Percentiles rank a stretch among this genome's conserved stretches.
These are phyloP conservation scores for Mycena polygramma DNA, from an alignment of 768 basidiomycete species.

Conservation along the genomic window DNA sequence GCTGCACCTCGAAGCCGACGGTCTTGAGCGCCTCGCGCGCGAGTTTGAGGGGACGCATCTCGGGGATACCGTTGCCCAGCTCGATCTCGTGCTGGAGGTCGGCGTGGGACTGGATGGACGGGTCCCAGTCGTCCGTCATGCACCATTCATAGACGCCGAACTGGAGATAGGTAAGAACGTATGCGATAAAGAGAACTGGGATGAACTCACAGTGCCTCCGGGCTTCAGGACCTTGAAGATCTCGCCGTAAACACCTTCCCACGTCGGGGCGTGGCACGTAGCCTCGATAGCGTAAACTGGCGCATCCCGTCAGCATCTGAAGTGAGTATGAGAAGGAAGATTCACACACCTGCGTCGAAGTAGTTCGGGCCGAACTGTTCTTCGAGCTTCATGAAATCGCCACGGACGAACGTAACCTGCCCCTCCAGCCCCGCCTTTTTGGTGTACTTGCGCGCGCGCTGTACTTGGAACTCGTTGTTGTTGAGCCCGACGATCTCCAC, in stretches of 20 bases:
- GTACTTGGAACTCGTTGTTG: constrained; percentile 97
- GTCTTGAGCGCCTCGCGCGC: constrained; percentile 83
- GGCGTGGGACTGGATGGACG: constrained; percentile 88
- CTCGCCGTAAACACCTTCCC: constrained; percentile 95
- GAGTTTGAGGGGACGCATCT: constrained; percentile 86
- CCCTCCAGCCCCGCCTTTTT: constrained; percentile 78
- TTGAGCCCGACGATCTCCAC: constrained; percentile 88
- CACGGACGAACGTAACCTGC: constrained; percentile 88
- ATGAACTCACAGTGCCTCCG: constrained; percentile 84
- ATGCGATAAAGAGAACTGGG: not conserved
- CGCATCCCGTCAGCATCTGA: constrained; percentile 1
- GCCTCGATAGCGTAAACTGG: constrained; percentile 97
- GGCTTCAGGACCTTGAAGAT: constrained; percentile 96
- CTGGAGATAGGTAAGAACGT: constrained; percentile 55
- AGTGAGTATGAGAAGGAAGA: not conserved
- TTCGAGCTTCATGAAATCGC: constrained; percentile 95
- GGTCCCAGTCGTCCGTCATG: constrained; percentile 97
- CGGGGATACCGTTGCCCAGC: constrained; percentile 96
- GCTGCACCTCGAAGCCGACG: constrained; percentile 90
- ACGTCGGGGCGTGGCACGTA: constrained; percentile 95
- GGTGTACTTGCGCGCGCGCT: constrained; percentile 87
- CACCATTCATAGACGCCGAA: constrained; percentile 99
- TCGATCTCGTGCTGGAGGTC: constrained; percentile 92
- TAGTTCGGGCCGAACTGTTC: constrained; percentile 93
- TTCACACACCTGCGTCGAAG: constrained; percentile 89